A percentile compares a stretch with the other conserved stretches of the same genome.
Conservation (phyloP, 1,284 basidiomycete genomes). For the Anthracocystis setariae region DNA sequence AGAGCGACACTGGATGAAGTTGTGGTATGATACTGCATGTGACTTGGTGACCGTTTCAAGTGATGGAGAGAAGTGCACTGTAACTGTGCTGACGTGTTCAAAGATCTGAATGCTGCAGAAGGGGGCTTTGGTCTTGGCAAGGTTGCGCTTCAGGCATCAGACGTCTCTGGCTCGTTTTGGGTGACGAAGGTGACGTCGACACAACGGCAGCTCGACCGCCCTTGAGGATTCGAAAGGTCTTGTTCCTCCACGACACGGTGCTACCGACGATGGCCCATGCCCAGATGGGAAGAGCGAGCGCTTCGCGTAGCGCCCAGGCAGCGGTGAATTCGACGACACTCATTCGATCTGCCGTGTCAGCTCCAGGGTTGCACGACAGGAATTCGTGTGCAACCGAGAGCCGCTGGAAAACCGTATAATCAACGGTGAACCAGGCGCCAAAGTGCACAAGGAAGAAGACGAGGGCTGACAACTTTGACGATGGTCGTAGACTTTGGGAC, state of each 20-base stretch:
- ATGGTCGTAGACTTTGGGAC: neutral
- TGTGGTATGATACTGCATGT: neutral
- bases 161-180: slow-evolving; percentile 9
- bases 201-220: slow-evolving; percentile 42
- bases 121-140: slow-evolving; percentile 19
- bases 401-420: slow-evolving; percentile 32
- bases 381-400: slow-evolving; percentile 40
- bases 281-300: slow-evolving; percentile 66
- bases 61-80: too few species aligned
- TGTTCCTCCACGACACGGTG: slow-evolving; percentile 49
- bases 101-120: slow-evolving; percentile 17
- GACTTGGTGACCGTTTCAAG: neutral
- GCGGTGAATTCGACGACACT: slow-evolving; percentile 27
- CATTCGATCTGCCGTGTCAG: slow-evolving; percentile 21
- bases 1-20: too few species aligned
- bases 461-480: slow-evolving; percentile 4
- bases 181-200: slow-evolving; percentile 5
- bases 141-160: slow-evolving; percentile 3
- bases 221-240: slow-evolving; percentile 34
- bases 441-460: slow-evolving; percentile 45
- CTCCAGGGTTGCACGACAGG: slow-evolving; percentile 30
- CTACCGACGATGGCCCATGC: slow-evolving; percentile 61
- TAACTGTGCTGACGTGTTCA: neutral
- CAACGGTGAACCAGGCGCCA: slow-evolving; percentile 33
- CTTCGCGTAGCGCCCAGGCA: slow-evolving; percentile 61